phyloP scores from a whole-genome alignment of 2,329 filamentous ascomycete species.

The Scolecobasidium constrictum region DNA sequence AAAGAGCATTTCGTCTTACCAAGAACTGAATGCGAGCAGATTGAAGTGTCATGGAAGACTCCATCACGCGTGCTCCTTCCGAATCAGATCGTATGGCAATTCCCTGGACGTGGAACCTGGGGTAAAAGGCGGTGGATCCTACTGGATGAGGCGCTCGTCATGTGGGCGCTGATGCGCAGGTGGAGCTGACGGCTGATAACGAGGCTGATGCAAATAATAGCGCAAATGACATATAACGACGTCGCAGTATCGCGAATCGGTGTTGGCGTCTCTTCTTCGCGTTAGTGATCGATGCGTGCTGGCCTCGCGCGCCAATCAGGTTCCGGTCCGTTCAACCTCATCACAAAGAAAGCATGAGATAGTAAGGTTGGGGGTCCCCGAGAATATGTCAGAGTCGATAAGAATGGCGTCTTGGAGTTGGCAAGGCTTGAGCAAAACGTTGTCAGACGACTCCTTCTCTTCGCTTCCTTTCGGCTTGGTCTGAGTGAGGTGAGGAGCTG shows the following conservation, averaged over 20 bases:
- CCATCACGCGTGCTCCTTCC: constrained; percentile 20
- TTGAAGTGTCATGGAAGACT: constrained; percentile 33
- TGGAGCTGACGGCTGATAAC: constrained; percentile 1
- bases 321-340: constrained; percentile 31
- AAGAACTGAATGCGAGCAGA: constrained; percentile 39
- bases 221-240: not conserved
- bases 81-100: not conserved
- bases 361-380: not conserved
- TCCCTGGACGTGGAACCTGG: constrained; percentile 5
- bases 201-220: constrained; percentile 3
- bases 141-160: constrained; percentile 14
- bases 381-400: not conserved
- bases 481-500: not conserved
- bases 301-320: constrained; percentile 35
- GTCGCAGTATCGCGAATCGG: not conserved
- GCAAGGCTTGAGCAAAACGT: not conserved
- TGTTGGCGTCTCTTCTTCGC: not conserved
- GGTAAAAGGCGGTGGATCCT: constrained; percentile 18
- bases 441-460: not conserved
- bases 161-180: constrained; percentile 15
- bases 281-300: constrained; percentile 31
- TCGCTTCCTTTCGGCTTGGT: not conserved
- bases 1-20: constrained; percentile 22
- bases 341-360: constrained; percentile 12
- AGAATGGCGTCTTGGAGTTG: not conserved